These are phyloP conservation scores for Xylaria digitata DNA, from an alignment of 2,329 filamentous ascomycete genomes.

Conservation along the genomic window DNA sequence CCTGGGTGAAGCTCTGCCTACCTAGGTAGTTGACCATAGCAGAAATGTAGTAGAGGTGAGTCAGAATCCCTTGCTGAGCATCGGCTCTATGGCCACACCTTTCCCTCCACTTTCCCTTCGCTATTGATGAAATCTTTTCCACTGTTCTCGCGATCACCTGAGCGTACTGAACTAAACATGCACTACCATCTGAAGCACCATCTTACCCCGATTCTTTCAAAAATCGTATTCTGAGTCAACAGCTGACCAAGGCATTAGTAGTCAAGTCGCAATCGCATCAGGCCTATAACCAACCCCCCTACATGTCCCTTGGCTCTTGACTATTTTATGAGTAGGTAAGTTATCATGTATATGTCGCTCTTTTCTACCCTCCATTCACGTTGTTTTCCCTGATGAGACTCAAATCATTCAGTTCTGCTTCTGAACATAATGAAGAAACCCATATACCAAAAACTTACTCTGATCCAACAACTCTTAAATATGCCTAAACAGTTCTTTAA, in stretches of 20 bases:
- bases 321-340: conserved; percentile 20
- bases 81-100: not conserved
- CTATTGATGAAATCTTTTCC: conserved; percentile 67
- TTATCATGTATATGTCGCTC: not conserved
- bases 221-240: conserved; percentile 18
- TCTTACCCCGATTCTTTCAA: conserved; percentile 37
- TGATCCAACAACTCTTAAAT: conserved; percentile 50
- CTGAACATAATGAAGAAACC: conserved; percentile 75
- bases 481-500: not conserved
- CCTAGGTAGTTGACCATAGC: conserved; percentile 2
- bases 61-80: conserved; percentile 6
- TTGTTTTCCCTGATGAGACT: conserved; percentile 69
- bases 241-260: conserved; percentile 37
- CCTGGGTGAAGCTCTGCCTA: not conserved
- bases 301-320: no score
- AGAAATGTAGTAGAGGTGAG: conserved; percentile 24
- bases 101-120: conserved; percentile 38
- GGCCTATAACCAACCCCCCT: no score
- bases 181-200: conserved; percentile 78
- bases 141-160: conserved; percentile 71
- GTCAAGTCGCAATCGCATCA: not conserved
- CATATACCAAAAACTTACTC: conserved; percentile 71
- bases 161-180: conserved; percentile 74
- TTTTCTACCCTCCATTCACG: not conserved
- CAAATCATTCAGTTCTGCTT: conserved; percentile 78